phyloP scores from a whole-genome alignment of 2,329 filamentous ascomycete genomes.

The Corynespora cassiicola region DNA sequence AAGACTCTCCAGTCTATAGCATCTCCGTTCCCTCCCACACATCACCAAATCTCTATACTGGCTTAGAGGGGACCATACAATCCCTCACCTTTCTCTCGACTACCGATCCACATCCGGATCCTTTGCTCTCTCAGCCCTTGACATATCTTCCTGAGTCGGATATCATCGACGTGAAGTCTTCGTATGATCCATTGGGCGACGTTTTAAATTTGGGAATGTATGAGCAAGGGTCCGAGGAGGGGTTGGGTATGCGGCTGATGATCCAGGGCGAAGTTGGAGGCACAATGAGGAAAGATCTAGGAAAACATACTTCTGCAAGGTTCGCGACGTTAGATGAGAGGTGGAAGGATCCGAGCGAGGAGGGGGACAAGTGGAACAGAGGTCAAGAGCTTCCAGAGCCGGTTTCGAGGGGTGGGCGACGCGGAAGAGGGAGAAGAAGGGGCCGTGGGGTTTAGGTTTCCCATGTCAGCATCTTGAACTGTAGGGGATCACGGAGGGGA shows the following conservation, averaged over 20 bases:
- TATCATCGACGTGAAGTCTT: constrained; percentile 28
- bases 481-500: too few species aligned
- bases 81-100: constrained; percentile 52
- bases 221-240: constrained; percentile 47
- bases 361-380: constrained; percentile 27
- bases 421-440: constrained; percentile 19
- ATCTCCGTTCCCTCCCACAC: constrained; percentile 53
- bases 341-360: constrained; percentile 43
- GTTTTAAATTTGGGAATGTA: constrained; percentile 55
- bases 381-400: constrained; percentile 12
- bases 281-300: constrained; percentile 16
- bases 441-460: constrained; percentile 2
- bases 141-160: constrained; percentile 16
- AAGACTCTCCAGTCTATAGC: constrained; percentile 54
- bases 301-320: too few species aligned
- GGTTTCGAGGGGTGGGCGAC: constrained; percentile 12
- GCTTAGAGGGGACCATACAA: constrained; percentile 54
- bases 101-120: constrained; percentile 52
- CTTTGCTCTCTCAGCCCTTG: constrained; percentile 35
- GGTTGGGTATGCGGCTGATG: constrained; percentile 45
- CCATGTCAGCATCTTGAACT: too few species aligned
- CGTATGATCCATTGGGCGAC: constrained; percentile 43
- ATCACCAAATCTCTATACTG: constrained; percentile 55
- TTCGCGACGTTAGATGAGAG: constrained; percentile 43
- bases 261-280: constrained; percentile 45